These are phyloP conservation scores for Tolypocladium capitatum DNA, from an alignment of 2,329 filamentous ascomycete species.

Conservation along the genomic window DNA sequence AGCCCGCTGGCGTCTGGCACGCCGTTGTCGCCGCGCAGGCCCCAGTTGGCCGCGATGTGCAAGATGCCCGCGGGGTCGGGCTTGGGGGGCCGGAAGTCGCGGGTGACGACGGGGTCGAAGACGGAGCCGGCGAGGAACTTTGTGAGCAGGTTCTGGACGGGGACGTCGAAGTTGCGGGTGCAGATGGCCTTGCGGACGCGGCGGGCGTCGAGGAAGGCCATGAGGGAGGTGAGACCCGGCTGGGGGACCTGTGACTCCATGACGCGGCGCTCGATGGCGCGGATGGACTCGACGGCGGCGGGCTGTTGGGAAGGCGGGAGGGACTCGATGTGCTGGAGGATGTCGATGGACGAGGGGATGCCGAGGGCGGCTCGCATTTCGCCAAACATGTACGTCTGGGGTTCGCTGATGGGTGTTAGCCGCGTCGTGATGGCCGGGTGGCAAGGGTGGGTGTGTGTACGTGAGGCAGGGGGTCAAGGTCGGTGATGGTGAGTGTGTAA, in stretches of 20 bases:
- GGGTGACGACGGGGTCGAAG: constrained; percentile 71
- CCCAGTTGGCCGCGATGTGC: constrained; percentile 72
- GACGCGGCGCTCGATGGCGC: constrained; percentile 63
- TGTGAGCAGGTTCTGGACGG: constrained; percentile 58
- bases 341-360: constrained; percentile 64
- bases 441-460: not conserved
- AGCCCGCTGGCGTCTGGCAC: constrained; percentile 30
- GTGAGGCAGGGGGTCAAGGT: not conserved
- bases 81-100: constrained; percentile 73
- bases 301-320: constrained; percentile 50
- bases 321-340: constrained; percentile 73
- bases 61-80: constrained; percentile 78
- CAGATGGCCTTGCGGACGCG: constrained; percentile 70
- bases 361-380: constrained; percentile 68
- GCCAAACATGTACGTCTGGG: constrained; percentile 90
- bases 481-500: not conserved
- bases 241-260: constrained; percentile 75
- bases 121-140: constrained; percentile 57
- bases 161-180: constrained; percentile 82
- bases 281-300: constrained; percentile 59
- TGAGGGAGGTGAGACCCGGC: constrained; percentile 62
- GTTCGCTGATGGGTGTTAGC: constrained; percentile 43
- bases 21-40: constrained; percentile 26
- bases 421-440: too few relatives aligned
- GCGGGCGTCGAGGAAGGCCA: constrained; percentile 64